Evolutionary conservation across 2,329 filamentous ascomycete species (phyloP).

Genomic region (Aphanoascus verrucosus): DNA sequence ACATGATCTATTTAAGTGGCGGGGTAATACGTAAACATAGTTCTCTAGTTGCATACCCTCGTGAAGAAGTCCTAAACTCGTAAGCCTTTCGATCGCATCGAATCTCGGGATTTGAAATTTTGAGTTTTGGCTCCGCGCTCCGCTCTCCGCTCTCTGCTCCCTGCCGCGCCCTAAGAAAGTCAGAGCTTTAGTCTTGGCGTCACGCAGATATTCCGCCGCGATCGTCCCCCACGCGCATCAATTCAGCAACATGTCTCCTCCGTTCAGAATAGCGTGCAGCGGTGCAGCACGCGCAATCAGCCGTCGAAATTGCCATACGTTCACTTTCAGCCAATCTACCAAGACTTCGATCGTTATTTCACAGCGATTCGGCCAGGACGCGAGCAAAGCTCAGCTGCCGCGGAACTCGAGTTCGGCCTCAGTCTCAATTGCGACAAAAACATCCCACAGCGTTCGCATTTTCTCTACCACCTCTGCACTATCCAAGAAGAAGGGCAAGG

Average conservation of each 20-base stretch:
- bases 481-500: conserved; percentile 42
- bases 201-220: background rate
- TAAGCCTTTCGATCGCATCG: no score
- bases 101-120: no score
- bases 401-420: background rate
- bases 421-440: background rate
- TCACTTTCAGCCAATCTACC: background rate
- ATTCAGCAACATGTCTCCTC: background rate
- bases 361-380: background rate
- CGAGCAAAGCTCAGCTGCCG: background rate
- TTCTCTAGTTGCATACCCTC: background rate
- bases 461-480: conserved; percentile 37
- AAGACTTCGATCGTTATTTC: background rate
- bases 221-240: background rate
- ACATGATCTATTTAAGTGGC: no score
- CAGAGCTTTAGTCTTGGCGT: background rate
- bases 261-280: conserved; percentile 3
- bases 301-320: background rate
- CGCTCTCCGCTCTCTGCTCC: background rate
- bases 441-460: background rate
- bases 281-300: background rate
- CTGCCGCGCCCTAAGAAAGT: background rate
- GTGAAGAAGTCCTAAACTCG: no score
- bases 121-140: background rate
- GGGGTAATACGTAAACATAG: no score